A percentile compares a stretch with the other conserved stretches of the same genome.
These are phyloP conservation scores for Elymus sibiricus DNA, from an alignment of 176 grass and related monocot species.

Conservation along the genomic window DNA sequence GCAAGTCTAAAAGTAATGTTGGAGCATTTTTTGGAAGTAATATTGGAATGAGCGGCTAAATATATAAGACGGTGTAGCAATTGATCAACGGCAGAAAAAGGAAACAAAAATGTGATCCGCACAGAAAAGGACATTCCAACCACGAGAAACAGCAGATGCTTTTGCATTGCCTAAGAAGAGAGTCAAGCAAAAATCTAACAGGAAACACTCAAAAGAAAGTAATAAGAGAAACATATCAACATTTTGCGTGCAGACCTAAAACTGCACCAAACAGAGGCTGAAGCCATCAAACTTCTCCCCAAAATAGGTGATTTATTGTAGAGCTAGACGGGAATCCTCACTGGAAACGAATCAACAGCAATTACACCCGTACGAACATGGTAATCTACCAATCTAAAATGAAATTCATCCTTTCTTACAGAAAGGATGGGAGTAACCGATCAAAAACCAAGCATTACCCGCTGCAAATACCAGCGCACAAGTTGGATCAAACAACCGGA, in stretches of 20 bases:
- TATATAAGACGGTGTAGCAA: not conserved
- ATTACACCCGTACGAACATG: not conserved
- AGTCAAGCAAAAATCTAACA: not conserved
- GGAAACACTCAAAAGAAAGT: not conserved
- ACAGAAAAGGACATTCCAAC: not conserved
- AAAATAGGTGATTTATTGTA: not conserved
- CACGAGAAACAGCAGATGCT: not conserved
- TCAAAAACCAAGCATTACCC: not conserved
- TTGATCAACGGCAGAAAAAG: not conserved
- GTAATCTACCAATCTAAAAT: not conserved
- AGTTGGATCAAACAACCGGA: not conserved
- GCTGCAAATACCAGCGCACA: not conserved
- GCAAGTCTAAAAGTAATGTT: not conserved
- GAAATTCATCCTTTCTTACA: not conserved
- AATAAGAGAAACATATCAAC: not conserved
- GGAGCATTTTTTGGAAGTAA: not conserved
- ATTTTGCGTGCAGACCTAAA: not conserved
- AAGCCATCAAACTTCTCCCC: not conserved
- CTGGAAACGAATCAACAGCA: not conserved
- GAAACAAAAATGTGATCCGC: not conserved
- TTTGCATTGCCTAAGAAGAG: not conserved
- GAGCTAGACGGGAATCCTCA: not conserved
- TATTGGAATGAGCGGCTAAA: not conserved
- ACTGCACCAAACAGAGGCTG: not conserved
- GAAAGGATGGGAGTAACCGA: not conserved